phyloP scores from a whole-genome alignment of 192 early-diverging fungal genomes.

The Entomortierella beljakovae region DNA sequence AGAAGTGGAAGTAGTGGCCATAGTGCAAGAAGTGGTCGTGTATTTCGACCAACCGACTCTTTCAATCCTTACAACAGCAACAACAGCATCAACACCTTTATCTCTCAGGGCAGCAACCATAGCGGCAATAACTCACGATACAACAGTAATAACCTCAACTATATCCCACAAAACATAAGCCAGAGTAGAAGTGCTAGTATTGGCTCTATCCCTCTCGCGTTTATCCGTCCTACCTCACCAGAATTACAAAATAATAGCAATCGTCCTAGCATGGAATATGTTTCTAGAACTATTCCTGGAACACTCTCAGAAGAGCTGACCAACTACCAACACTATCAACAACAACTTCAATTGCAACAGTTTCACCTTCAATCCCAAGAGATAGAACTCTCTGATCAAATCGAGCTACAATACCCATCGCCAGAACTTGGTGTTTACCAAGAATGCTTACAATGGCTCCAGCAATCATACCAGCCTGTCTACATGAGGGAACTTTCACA shows the following conservation, averaged over 20 bases:
- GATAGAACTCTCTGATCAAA: background rate
- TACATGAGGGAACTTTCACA: constrained; percentile 36
- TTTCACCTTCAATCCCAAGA: background rate
- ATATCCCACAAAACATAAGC: background rate
- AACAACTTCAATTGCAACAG: constrained; percentile 6
- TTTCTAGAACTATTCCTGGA: background rate
- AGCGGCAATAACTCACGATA: constrained; percentile 4
- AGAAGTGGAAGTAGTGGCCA: constrained; percentile 8
- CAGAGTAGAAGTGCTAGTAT: constrained; percentile 16
- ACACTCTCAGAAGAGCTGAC: constrained; percentile 5
- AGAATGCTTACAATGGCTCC: constrained; percentile 43
- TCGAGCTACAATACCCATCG: constrained; percentile 6
- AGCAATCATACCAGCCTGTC: constrained; percentile 37
- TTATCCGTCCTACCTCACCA: constrained; percentile 4
- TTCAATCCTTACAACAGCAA: constrained; percentile 29
- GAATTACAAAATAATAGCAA: background rate
- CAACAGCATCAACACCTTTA: constrained; percentile 20
- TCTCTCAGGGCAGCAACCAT: constrained; percentile 3
- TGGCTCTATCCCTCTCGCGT: constrained; percentile 5
- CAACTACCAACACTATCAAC: constrained; percentile 14
- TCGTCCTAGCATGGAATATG: constrained; percentile 5
- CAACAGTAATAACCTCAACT: constrained; percentile 2
- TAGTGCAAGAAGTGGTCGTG: background rate
- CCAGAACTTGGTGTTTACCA: constrained; percentile 18
- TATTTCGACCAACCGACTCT: background rate